A percentile compares a stretch with the other conserved stretches of the same genome.
Conservation (phyloP, 2,329 filamentous ascomycete genomes). For the Zasmidium citrigriseum region DNA sequence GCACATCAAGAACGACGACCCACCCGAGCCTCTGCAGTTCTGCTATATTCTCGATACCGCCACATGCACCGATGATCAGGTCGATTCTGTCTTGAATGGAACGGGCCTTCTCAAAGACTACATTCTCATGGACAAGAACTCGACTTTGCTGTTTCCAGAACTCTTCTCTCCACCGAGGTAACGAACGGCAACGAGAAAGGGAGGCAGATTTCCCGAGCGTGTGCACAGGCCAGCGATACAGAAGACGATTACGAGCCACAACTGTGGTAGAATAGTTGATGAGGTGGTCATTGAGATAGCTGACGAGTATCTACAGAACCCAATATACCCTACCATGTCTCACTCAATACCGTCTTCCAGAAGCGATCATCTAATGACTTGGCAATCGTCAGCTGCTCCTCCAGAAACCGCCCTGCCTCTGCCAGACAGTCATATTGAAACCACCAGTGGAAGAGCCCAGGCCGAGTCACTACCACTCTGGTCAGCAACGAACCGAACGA, state of each 20-base stretch:
- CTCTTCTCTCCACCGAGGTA: neutral
- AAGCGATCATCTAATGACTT: neutral
- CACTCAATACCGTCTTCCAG: neutral
- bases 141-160: constrained; percentile 23
- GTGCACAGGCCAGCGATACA: too few relatives aligned
- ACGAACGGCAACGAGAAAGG: neutral
- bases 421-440: neutral
- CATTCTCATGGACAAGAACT: constrained; percentile 23
- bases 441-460: neutral
- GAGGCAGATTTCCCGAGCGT: too few relatives aligned
- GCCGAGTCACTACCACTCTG: neutral
- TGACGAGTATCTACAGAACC: neutral
- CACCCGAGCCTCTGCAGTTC: constrained; percentile 17
- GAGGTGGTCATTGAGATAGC: neutral
- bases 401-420: neutral
- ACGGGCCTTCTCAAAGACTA: constrained; percentile 20
- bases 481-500: too few relatives aligned
- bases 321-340: neutral
- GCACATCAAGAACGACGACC: constrained; percentile 14
- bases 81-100: constrained; percentile 15
- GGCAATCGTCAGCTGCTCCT: neutral
- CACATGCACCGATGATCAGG: constrained; percentile 26
- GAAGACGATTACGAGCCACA: neutral
- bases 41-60: constrained; percentile 19
- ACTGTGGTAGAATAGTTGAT: neutral